Conservation (phyloP, 805 yeast genomes). For the Myxozyma vanderwaltii region DNA sequence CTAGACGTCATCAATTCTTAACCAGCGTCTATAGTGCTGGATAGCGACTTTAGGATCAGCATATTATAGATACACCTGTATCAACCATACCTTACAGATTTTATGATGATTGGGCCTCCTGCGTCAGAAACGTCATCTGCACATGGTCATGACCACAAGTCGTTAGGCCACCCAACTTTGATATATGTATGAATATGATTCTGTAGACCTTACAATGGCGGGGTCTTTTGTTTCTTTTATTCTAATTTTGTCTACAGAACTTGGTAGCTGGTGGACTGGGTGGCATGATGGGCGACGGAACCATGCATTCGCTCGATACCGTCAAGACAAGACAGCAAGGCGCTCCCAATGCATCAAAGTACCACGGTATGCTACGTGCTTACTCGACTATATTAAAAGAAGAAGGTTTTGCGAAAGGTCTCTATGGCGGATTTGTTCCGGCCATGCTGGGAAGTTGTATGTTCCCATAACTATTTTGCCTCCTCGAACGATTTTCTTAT, state of each 20-base stretch:
- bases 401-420: constrained; percentile 82
- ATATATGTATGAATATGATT: constrained; percentile 2
- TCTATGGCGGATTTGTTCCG: constrained; percentile 90
- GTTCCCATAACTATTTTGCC: not conserved
- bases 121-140: not conserved
- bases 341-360: constrained; percentile 68
- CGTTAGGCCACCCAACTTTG: constrained; percentile 8
- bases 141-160: not conserved
- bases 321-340: constrained; percentile 98
- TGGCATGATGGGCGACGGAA: constrained; percentile 87
- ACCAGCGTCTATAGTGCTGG: not conserved
- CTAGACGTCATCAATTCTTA: not conserved
- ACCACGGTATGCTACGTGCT: constrained; percentile 74
- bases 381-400: constrained; percentile 72
- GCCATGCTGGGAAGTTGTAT: constrained; percentile 77
- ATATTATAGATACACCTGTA: not conserved
- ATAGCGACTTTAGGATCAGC: not conserved
- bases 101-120: constrained; percentile 1
- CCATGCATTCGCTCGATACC: constrained; percentile 95
- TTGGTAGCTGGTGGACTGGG: constrained; percentile 92
- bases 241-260: constrained; percentile 46
- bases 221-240: not conserved
- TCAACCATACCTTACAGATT: not conserved
- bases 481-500: not conserved
- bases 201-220: not conserved